Conservation (phyloP, 495 filamentous ascomycete genomes). For the Trypethelium eluteriae region DNA sequence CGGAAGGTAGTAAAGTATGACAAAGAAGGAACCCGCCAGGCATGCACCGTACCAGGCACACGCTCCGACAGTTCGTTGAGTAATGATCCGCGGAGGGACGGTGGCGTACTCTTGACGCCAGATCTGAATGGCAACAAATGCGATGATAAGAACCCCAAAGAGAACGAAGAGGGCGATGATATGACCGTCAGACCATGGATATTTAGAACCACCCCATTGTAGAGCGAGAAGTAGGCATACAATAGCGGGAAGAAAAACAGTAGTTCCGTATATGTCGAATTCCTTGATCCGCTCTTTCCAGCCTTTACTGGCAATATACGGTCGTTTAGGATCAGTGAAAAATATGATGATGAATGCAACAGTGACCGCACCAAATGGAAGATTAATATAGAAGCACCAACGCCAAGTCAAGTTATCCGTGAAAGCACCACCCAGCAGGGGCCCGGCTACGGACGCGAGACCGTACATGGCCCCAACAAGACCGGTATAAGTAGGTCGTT, state of each 20-base stretch:
- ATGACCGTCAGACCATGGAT: conserved; percentile 45
- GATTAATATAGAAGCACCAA: conserved; percentile 41
- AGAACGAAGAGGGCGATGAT: conserved; percentile 50
- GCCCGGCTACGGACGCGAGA: conserved; percentile 50
- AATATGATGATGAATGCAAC: conserved; percentile 36
- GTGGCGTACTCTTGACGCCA: conserved; percentile 38
- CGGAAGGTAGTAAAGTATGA: conserved; percentile 54
- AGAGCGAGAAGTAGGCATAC: conserved; percentile 51
- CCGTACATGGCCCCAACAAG: conserved; percentile 75
- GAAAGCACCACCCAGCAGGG: conserved; percentile 35
- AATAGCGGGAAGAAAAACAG: conserved; percentile 46
- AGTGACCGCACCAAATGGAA: conserved; percentile 37
- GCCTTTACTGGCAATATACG: conserved; percentile 17
- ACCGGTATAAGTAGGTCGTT: conserved; percentile 66
- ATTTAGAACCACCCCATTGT: conserved; percentile 54
- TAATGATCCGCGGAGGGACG: conserved; percentile 36
- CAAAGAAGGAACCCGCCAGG: conserved; percentile 34
- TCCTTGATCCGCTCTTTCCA: conserved; percentile 26
- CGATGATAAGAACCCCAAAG: conserved; percentile 38
- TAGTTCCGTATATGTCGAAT: conserved; percentile 36
- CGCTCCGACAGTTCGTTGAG: conserved; percentile 31
- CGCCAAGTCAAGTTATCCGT: conserved; percentile 34
- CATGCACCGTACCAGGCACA: conserved; percentile 28
- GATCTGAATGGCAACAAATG: conserved; percentile 43
- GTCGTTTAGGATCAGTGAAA: conserved; percentile 27